Evolutionary conservation across 306 rosid genomes (phyloP).

Genomic region (Lotus japonicus): DNA sequence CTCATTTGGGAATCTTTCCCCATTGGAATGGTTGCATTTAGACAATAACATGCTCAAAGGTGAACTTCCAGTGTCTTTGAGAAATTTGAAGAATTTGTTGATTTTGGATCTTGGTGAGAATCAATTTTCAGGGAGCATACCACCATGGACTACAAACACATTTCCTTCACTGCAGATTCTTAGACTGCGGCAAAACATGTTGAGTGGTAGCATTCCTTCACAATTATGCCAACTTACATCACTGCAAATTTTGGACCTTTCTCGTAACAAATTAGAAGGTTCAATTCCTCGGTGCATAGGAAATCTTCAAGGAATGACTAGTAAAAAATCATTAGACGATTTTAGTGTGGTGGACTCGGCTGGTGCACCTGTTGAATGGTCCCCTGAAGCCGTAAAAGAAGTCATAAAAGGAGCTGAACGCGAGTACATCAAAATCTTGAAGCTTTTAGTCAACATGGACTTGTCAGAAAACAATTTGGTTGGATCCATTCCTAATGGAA

Average conservation of each 20-base stretch:
- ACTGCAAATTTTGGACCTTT: slow-evolving; percentile 13
- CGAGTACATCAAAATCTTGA: neutral
- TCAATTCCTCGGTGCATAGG: slow-evolving; percentile 17
- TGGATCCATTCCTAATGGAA: slow-evolving; percentile 5
- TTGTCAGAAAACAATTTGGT: slow-evolving; percentile 9
- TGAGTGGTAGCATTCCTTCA: slow-evolving; percentile 4
- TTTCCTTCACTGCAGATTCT: slow-evolving; percentile 1
- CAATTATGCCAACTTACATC: slow-evolving; percentile 2
- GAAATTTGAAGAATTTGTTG: neutral
- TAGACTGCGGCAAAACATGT: slow-evolving; percentile 1
- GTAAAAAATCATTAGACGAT: neutral
- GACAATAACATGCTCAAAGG: slow-evolving; percentile 13
- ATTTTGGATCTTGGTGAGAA: slow-evolving; percentile 22
- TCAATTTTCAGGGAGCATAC: slow-evolving; percentile 15
- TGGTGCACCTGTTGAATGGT: no score
- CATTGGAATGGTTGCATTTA: neutral
- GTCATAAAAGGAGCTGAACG: slow-evolving; percentile 9
- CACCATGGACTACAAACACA: neutral
- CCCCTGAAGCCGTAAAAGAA: neutral
- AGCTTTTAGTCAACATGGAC: neutral
- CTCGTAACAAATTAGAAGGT: neutral
- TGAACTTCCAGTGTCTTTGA: neutral
- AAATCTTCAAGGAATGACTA: neutral
- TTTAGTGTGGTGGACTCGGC: no score
- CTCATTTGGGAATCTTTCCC: neutral